Conservation (phyloP, 2,329 filamentous ascomycete species). For the Colletotrichum tropicicola region DNA sequence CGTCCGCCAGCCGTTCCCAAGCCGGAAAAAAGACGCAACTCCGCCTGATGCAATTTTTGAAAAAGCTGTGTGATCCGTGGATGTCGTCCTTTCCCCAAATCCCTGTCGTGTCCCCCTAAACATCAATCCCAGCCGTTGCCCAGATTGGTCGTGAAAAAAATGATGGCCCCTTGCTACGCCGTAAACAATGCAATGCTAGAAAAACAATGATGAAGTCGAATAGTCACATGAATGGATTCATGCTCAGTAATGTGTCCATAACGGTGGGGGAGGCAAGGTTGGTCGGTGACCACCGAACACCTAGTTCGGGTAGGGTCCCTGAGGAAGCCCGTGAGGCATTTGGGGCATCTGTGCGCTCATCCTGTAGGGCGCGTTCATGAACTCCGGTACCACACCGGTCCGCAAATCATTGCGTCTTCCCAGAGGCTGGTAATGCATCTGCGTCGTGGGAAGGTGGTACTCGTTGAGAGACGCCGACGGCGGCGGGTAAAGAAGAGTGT, state of each 20-base stretch:
- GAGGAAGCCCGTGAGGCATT: constrained; percentile 32
- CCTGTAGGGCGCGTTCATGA: constrained; percentile 36
- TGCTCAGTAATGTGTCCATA: not conserved
- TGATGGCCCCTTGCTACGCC: constrained; percentile 29
- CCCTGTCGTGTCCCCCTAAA: not conserved
- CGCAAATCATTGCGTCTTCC: constrained; percentile 75
- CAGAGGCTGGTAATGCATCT: constrained; percentile 86
- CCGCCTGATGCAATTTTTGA: constrained; percentile 27
- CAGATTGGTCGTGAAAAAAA: constrained; percentile 12
- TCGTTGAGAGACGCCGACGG: constrained; percentile 82
- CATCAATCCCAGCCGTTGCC: constrained; percentile 7
- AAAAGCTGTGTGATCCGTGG: constrained; percentile 7
- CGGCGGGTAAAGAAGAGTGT: constrained; percentile 89
- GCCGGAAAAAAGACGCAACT: constrained; percentile 15
- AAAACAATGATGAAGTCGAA: constrained; percentile 9
- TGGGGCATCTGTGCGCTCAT: constrained; percentile 24
- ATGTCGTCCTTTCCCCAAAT: constrained; percentile 12
- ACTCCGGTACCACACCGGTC: constrained; percentile 76
- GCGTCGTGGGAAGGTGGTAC: constrained; percentile 72
- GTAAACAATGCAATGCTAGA: constrained; percentile 29
- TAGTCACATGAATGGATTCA: not conserved
- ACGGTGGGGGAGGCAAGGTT: not conserved
- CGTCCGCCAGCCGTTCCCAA: not conserved
- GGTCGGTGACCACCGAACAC: constrained; percentile 21
- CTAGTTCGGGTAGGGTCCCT: constrained; percentile 48